A percentile compares a stretch with the other conserved stretches of the same genome.
phyloP scores from a whole-genome alignment of 1,284 basidiomycete species.

The Trichosporon sp. region DNA sequence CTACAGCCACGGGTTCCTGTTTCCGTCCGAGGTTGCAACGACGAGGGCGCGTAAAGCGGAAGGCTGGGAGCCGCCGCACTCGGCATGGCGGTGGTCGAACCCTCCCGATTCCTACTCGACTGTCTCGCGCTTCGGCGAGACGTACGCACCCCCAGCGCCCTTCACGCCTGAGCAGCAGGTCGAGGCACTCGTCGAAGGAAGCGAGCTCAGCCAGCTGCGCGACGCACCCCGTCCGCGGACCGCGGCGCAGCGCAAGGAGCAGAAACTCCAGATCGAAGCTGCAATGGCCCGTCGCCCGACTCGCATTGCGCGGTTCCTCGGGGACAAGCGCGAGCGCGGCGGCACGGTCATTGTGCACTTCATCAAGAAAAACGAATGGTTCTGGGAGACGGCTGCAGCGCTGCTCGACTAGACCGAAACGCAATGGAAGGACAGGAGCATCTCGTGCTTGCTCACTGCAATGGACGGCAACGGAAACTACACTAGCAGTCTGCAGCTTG shows the following conservation, averaged over 20 bases:
- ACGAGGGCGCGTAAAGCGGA: slow-evolving; percentile 58
- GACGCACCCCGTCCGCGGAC: slow-evolving; percentile 30
- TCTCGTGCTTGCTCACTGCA: background rate
- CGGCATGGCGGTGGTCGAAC: slow-evolving; percentile 36
- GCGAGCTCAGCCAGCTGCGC: slow-evolving; percentile 30
- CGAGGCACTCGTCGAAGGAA: slow-evolving; percentile 89
- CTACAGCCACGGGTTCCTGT: slow-evolving; percentile 97
- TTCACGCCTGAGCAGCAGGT: slow-evolving; percentile 71
- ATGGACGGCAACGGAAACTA: background rate
- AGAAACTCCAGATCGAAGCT: slow-evolving; percentile 19
- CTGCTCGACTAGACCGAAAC: slow-evolving; percentile 64
- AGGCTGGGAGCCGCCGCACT: slow-evolving; percentile 39
- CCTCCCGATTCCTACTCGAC: slow-evolving; percentile 68
- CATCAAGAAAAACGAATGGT: slow-evolving; percentile 96
- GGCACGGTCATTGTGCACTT: slow-evolving; percentile 96
- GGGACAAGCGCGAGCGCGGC: slow-evolving; percentile 63
- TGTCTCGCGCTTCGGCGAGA: slow-evolving; percentile 78
- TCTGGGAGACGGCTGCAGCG: slow-evolving; percentile 86
- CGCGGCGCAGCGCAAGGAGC: slow-evolving; percentile 60
- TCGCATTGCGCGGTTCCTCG: slow-evolving; percentile 66
- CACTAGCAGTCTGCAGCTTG: background rate
- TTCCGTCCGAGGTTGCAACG: slow-evolving; percentile 81
- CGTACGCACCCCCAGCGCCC: slow-evolving; percentile 74
- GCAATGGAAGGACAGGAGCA: slow-evolving; percentile 1
- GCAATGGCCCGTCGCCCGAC: slow-evolving; percentile 38